Percentiles rank a stretch among this genome's conserved stretches.
Conservation (phyloP, 2,329 filamentous ascomycete species). For the Botrytis squamosa region DNA sequence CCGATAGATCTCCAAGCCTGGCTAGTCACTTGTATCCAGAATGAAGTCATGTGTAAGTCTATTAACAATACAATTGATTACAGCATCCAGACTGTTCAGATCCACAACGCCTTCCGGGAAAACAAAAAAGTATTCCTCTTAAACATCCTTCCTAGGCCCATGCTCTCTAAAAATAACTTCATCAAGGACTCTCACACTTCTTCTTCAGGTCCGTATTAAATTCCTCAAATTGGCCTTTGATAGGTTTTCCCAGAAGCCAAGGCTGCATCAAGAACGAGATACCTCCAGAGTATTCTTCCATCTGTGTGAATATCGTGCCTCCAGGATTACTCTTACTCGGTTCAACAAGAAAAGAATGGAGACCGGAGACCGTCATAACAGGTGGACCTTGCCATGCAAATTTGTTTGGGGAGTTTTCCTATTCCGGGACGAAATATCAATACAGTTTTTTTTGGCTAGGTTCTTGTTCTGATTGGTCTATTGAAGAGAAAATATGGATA, state of each 20-base stretch:
- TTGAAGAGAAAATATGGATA: background rate
- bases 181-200: background rate
- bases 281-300: background rate
- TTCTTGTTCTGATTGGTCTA: background rate
- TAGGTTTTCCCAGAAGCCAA: background rate
- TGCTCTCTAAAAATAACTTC: background rate
- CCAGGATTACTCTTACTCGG: background rate
- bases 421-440: background rate
- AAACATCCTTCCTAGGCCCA: background rate
- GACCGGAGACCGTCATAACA: slow-evolving; percentile 1
- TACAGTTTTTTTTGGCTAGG: background rate
- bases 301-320: background rate
- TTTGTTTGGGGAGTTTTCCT: background rate
- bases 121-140: background rate
- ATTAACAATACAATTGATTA: background rate
- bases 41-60: too few species aligned
- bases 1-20: too few species aligned
- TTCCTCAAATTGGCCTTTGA: background rate
- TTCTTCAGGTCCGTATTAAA: background rate
- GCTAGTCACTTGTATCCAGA: too few species aligned
- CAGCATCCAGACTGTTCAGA: background rate
- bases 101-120: background rate
- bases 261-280: background rate
- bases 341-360: background rate
- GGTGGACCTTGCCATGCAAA: slow-evolving; percentile 3